phyloP scores from a whole-genome alignment of 768 basidiomycete genomes.

The Termitomyces sp. region DNA sequence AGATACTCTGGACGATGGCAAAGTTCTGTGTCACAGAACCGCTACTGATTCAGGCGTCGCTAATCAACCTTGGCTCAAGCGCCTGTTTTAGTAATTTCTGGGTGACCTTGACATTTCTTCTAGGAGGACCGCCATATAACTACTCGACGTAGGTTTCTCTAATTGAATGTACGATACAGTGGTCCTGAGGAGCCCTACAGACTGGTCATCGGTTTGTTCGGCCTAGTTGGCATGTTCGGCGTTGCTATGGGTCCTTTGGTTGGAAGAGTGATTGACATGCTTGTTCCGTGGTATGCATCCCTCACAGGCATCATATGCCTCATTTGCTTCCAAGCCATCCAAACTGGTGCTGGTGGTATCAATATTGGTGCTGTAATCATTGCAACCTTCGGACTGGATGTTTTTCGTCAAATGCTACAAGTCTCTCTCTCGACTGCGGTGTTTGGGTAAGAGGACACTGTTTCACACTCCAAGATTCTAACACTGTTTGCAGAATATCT shows the following conservation, averaged over 20 bases:
- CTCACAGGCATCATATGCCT: conserved; percentile 46
- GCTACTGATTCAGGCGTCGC: conserved; percentile 58
- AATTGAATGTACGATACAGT: not conserved
- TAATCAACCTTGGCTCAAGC: conserved; percentile 57
- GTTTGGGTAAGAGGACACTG: conserved; percentile 34
- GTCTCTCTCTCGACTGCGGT: conserved; percentile 60
- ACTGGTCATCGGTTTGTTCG: conserved; percentile 65
- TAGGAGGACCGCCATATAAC: conserved; percentile 69
- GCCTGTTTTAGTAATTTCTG: conserved; percentile 57
- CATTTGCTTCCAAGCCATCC: conserved; percentile 51
- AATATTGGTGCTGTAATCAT: conserved; percentile 68
- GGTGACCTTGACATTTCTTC: conserved; percentile 78
- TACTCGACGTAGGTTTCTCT: conserved; percentile 56
- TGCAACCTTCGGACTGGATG: conserved; percentile 62
- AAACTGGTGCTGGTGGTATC: conserved; percentile 64
- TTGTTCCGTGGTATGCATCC: conserved; percentile 76
- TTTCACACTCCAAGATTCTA: not conserved
- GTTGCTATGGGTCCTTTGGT: conserved; percentile 66
- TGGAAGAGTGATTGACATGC: conserved; percentile 61
- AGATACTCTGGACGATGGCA: conserved; percentile 72
- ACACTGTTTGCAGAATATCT: conserved; percentile 25
- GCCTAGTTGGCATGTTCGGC: conserved; percentile 66
- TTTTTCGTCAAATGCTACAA: conserved; percentile 70
- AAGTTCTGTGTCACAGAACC: conserved; percentile 76
- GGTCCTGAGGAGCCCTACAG: conserved; percentile 17